Evolutionary conservation across 2,329 filamentous ascomycete species (phyloP), one percentile per base, ranked within the genome.

Genomic region (Endothia cerciana): DNA sequence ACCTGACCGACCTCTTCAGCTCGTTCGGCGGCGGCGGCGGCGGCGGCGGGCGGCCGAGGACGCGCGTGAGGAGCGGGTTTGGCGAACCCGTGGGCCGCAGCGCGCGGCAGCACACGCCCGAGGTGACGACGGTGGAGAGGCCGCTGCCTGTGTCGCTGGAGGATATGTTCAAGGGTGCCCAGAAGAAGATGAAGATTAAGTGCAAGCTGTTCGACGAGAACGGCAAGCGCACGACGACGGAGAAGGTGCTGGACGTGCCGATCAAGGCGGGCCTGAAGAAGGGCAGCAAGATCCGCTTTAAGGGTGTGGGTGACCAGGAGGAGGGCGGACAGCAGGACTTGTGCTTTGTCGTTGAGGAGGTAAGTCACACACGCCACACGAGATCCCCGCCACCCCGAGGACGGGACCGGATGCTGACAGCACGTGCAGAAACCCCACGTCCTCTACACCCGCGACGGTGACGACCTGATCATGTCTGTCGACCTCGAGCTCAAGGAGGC

Each of bases 161-260:
- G 77, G 95, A 99, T 74, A 80, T 98, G 68, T 98, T 88, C 81
- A 89, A 85, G 33, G 95, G 95, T 49, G 88, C 89, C 43, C 93
- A 91, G 59, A 99, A 99, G 87, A 97, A 97, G 85, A 93, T 99
- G 85, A 97, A 95, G 82, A 97, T 98, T 70, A 97, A 97, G 83
- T 88, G 94, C 74, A 98, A 98, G 87, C 93, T 91, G 22, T 98
- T 92, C 76, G 95, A 99, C 77, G 83, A 89, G 25, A 89, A 85
- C 0, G 93, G 93, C 65, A 97, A 97, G 82, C 89, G 93, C 72
- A 92, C 87, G 53, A 91, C 90, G 3, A 91, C 94, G 68, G 95
- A 99, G 73, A 91, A 94, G 74, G 92, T 97, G 22, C 82, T 99
- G 38, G 93, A 97, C 75, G 94, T 98, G 62, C 93, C 93, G 57